These are phyloP conservation scores for Graphilbum ipis-grandicollis DNA, from an alignment of 2,329 filamentous ascomycete genomes.

Conservation along the genomic window DNA sequence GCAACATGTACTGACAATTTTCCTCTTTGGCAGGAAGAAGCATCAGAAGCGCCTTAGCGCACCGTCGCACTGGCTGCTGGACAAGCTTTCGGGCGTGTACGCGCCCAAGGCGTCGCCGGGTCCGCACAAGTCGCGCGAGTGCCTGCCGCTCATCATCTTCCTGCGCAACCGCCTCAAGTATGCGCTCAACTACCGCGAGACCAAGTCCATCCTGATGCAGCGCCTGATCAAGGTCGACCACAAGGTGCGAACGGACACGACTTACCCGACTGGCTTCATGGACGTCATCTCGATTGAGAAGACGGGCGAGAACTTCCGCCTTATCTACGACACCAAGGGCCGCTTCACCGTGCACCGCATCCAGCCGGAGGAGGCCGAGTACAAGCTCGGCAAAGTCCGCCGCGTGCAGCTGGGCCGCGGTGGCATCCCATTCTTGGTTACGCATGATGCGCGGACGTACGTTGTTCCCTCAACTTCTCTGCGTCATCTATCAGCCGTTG, in stretches of 20 bases:
- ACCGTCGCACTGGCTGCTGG: slow-evolving; percentile 98
- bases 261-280: slow-evolving; percentile 98
- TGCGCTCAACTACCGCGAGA: slow-evolving; percentile 96
- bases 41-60: slow-evolving; percentile 99
- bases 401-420: slow-evolving; percentile 97
- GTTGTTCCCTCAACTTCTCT: slow-evolving; percentile 39
- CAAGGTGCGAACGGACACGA: slow-evolving; percentile 98
- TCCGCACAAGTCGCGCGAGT: slow-evolving; percentile 99
- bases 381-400: slow-evolving; percentile 99
- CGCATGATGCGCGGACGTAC: slow-evolving; percentile 99
- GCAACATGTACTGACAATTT: neutral
- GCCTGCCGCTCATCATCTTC: slow-evolving; percentile 97
- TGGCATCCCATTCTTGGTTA: slow-evolving; percentile 99
- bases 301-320: slow-evolving; percentile 99
- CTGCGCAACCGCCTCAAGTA: slow-evolving; percentile 96
- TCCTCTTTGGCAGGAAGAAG: slow-evolving; percentile 57
- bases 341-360: slow-evolving; percentile 99
- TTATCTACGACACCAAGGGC: slow-evolving; percentile 99
- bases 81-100: slow-evolving; percentile 94
- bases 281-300: slow-evolving; percentile 99
- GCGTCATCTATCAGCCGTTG: slow-evolving; percentile 98
- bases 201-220: slow-evolving; percentile 97
- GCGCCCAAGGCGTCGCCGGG: slow-evolving; percentile 56
- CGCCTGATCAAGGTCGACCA: slow-evolving; percentile 98
- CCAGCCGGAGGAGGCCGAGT: slow-evolving; percentile 94